A percentile compares a stretch with the other conserved stretches of the same genome.
Conservation (phyloP, 306 rosid species). For the Acmispon strigosus region DNA sequence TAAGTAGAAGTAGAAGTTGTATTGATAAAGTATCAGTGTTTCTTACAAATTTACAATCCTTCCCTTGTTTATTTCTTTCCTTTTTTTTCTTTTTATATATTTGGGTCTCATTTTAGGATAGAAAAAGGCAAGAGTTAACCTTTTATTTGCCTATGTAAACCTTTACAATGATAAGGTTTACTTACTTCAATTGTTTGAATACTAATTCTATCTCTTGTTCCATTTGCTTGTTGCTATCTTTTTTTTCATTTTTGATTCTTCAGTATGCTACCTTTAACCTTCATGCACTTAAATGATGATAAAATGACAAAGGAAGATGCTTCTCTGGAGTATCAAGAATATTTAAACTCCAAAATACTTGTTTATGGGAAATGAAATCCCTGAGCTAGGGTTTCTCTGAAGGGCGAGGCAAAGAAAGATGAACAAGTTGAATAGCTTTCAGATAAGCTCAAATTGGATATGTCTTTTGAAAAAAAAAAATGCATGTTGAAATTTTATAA, state of each 20-base stretch:
- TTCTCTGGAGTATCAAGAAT: too few species aligned
- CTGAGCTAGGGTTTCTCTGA: slow-evolving; percentile 21
- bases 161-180: slow-evolving; percentile 12
- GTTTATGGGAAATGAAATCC: background rate
- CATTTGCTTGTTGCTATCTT: background rate
- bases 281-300: too few species aligned
- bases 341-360: background rate
- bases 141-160: slow-evolving; percentile 7
- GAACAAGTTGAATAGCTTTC: background rate
- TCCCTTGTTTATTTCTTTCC: background rate
- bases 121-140: background rate
- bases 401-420: slow-evolving; percentile 4
- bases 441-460: background rate
- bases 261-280: too few species aligned
- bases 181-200: slow-evolving; percentile 4
- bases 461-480: background rate
- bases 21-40: background rate
- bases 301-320: too few species aligned
- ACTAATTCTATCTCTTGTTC: slow-evolving; percentile 1
- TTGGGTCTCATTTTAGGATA: background rate
- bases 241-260: background rate
- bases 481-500: background rate
- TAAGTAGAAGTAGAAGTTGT: slow-evolving; percentile 10
- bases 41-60: background rate
- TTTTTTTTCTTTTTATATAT: background rate